These are phyloP conservation scores for Sclerotiophoma versabilis DNA, from an alignment of 2,329 filamentous ascomycete species.

Conservation along the genomic window DNA sequence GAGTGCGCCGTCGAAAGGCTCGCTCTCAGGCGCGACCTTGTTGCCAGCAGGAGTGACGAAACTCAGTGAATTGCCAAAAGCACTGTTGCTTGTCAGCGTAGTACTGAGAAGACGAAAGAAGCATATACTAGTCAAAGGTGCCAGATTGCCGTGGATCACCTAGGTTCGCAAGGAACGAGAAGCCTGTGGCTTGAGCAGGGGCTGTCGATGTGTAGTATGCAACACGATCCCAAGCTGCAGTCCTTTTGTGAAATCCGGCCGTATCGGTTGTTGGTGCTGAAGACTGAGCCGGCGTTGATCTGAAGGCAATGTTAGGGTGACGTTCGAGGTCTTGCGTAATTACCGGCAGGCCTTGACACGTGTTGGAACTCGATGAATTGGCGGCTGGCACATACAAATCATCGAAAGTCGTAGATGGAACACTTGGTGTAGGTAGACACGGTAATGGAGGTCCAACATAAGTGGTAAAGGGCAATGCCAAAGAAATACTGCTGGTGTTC, in stretches of 20 bases:
- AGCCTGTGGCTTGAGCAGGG: conserved; percentile 55
- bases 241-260: conserved; percentile 6
- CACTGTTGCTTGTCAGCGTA: conserved; percentile 34
- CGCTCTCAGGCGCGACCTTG: conserved; percentile 55
- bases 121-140: conserved; percentile 57
- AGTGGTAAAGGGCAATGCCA: conserved; percentile 7
- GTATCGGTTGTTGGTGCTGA: neutral
- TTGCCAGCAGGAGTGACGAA: conserved; percentile 60
- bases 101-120: neutral
- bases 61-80: conserved; percentile 65
- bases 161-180: conserved; percentile 66
- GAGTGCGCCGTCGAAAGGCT: conserved; percentile 58
- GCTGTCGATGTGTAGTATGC: conserved; percentile 57
- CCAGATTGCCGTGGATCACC: conserved; percentile 63
- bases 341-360: neutral
- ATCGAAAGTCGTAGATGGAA: neutral
- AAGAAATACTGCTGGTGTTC: neutral
- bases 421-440: conserved; percentile 12
- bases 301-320: neutral
- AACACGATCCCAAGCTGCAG: conserved; percentile 52
- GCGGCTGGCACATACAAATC: neutral
- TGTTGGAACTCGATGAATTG: neutral
- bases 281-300: neutral
- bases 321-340: neutral
- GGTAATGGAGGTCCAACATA: conserved; percentile 13